Percentiles rank a stretch among this genome's conserved stretches.
These are phyloP conservation scores for Linnemannia zychae DNA, from an alignment of 192 early-diverging fungal species.

Conservation along the genomic window DNA sequence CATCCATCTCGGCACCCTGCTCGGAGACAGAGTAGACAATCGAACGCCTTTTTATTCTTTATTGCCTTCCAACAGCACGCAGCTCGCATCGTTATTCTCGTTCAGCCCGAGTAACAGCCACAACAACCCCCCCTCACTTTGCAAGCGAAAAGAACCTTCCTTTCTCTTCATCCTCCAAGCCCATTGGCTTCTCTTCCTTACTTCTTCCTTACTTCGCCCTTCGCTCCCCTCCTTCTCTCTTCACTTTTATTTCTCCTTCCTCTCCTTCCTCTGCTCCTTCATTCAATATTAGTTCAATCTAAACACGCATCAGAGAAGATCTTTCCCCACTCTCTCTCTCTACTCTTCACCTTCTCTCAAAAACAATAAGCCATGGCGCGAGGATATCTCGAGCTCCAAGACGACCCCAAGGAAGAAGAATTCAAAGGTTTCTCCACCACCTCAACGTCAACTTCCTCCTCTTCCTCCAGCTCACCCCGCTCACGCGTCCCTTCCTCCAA, in stretches of 20 bases:
- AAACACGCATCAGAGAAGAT: background rate
- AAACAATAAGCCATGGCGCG: slow-evolving; percentile 30
- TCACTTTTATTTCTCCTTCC: background rate
- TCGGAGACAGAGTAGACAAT: background rate
- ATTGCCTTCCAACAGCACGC: background rate
- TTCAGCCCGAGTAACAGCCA: background rate
- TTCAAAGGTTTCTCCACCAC: background rate
- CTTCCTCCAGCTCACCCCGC: background rate
- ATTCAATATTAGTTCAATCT: background rate
- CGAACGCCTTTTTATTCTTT: background rate
- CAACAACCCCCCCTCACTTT: background rate
- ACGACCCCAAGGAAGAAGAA: slow-evolving; percentile 43
- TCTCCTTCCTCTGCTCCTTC: slow-evolving; percentile 3
- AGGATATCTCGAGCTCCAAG: slow-evolving; percentile 46
- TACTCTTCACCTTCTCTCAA: background rate
- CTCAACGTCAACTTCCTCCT: background rate
- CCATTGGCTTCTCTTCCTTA: background rate
- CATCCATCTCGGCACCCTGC: background rate
- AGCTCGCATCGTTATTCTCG: background rate
- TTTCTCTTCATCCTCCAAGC: background rate
- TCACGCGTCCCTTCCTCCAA: background rate
- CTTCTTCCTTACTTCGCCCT: background rate
- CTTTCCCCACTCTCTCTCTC: background rate
- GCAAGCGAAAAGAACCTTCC: background rate
- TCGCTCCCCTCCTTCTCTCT: background rate